Evolutionary conservation across 345 rosid genomes (phyloP), one percentile per base, ranked within the genome.

Genomic region (Boechera retrofracta): DNA sequence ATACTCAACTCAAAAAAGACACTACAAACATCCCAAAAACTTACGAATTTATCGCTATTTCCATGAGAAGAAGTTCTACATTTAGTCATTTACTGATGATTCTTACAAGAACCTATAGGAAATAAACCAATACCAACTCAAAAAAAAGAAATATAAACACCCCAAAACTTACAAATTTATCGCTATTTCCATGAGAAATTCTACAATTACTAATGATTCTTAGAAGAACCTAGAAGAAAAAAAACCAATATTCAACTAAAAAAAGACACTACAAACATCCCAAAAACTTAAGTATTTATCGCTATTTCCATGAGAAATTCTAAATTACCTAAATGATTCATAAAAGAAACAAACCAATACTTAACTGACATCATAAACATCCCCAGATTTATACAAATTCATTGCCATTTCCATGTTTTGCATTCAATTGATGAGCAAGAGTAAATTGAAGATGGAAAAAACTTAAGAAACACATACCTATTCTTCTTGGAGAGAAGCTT

Each of bases 401-500:
- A 13, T 60, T 0, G 6, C 58, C 21, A 45, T 13, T 4, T 57
- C 44, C 54, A 32, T 21, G 36, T 24, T 32, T 54, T 11, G 66
- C 15, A 63, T 3, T 11, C 42, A 16, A 55, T 9, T 3, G 11
- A 28, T n/a, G n/a, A 39, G 26, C 13, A 24, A 2, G 5, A 2
- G 28, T 21, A 5, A 51, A 66, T 0, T 59, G 5, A 10, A 36
- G 28, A 18, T n/a, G 8, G 3, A 4, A 57, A 57, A 74, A 5
- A 28, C 12, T 11, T 1, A 33, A 35, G 48, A 10, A 77, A 77
- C 3, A 71, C 5, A 52, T 2, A 92, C 97, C 98, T 84, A 51
- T 82, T 81, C 76, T 92, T 95, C 79, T 91, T 91, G 49, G 97
- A 93, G 79, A 95, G 96, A 84, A 95, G 98, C 39, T 93, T 95